These are phyloP conservation scores for Phytophthora nicotianae DNA, from an alignment of 352 stramenopile genomes.

Conservation along the genomic window DNA sequence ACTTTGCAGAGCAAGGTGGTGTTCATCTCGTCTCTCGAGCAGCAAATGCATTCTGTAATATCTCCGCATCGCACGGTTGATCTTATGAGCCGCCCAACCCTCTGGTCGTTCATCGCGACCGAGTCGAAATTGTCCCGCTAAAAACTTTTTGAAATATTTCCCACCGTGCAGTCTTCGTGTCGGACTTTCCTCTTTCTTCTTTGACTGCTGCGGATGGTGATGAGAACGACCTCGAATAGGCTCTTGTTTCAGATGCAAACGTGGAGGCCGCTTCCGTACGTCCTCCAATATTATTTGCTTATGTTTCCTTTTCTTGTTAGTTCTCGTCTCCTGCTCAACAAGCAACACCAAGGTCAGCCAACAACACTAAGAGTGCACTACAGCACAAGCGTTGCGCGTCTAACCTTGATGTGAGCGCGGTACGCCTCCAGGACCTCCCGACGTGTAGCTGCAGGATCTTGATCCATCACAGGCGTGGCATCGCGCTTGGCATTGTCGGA, in stretches of 20 bases:
- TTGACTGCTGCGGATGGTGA: slow-evolving; percentile 5
- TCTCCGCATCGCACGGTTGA: slow-evolving; percentile 59
- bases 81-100: slow-evolving; percentile 59
- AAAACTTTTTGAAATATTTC: slow-evolving; percentile 48
- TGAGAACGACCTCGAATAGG: slow-evolving; percentile 11
- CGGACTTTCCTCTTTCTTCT: slow-evolving; percentile 23
- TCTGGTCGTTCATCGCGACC: slow-evolving; percentile 44
- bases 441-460: slow-evolving; percentile 16
- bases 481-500: slow-evolving; percentile 10
- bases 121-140: slow-evolving; percentile 43
- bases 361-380: neutral
- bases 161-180: slow-evolving; percentile 21
- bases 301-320: slow-evolving; percentile 50
- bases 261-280: slow-evolving; percentile 43
- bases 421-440: slow-evolving; percentile 59
- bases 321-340: slow-evolving; percentile 43
- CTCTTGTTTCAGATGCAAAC: slow-evolving; percentile 47
- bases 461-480: neutral
- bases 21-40: slow-evolving; percentile 40
- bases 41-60: slow-evolving; percentile 61
- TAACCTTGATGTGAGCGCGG: slow-evolving; percentile 43
- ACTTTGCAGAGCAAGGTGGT: slow-evolving; percentile 61
- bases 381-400: neutral
- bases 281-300: slow-evolving; percentile 71
- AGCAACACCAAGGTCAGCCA: neutral